Evolutionary conservation across 1,284 basidiomycete genomes (phyloP), one percentile per base, ranked within the genome.

Genomic region (Cryptococcus neoformans): DNA sequence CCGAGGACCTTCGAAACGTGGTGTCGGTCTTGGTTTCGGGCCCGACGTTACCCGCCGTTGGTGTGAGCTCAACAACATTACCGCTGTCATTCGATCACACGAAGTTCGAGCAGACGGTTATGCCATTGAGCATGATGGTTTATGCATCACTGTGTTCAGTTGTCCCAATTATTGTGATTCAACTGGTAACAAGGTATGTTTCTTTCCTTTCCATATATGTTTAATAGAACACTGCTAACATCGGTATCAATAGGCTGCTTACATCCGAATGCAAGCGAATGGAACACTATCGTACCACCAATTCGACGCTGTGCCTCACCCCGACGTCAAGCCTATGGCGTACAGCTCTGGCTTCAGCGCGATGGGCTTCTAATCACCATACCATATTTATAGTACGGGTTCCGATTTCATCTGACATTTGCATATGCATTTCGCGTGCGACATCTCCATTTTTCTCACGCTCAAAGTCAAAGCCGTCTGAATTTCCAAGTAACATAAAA

Each of bases 1-100:
- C n/a, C 86, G 96, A 42, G 94, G 94, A 0, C 95, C 95, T 4
- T 94, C 90, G 70, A 99, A 99, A 82, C 86, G 96, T 52, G 95
- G 95, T 61, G 93, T 98, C 52, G 95, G 96, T 16, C 87, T 96
- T 62, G 87, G 90, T 8, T 99, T 99, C 76, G 95, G 95, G 14
- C 95, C 95, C 1, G 94, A 97, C 73, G 87, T 94, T 17, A 94
- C 90, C 2, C 83, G 82, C 67, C 80, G 84, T 54, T 96, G 92
- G 92, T 97, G 93, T 75, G 84, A 87, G 58, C 80, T 88, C 39
- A 97, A 96, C 75, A 84, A 87, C 44, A 82, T 97, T 49, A 89
- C 91, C 36, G 91, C 91, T 4, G 83, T 99, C 52, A 87, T 99
- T 67, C 88, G 96, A 53, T 93, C 90, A 65, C 96, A 99, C 77